Evolutionary conservation across 148 eudicot species (phyloP).

Genomic region (Polygonum aviculare): DNA sequence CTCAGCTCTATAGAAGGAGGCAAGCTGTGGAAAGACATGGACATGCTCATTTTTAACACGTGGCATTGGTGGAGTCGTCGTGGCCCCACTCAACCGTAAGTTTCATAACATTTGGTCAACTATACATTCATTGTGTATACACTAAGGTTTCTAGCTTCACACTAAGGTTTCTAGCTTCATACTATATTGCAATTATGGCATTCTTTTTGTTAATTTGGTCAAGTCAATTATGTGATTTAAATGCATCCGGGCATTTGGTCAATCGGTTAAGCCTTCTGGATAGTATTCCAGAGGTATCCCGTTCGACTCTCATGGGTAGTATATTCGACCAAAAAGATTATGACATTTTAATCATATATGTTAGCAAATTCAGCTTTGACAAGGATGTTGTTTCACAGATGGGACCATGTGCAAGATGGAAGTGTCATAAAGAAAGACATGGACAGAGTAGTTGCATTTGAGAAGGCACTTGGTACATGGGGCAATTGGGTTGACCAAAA

Average conservation of each 20-base stretch:
- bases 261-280: no score
- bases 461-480: conserved; percentile 74
- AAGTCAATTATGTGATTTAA: no score
- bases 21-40: conserved; percentile 59
- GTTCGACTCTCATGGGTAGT: no score
- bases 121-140: not conserved
- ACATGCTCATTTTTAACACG: conserved; percentile 77
- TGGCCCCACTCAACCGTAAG: conserved; percentile 77
- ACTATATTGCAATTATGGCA: not conserved
- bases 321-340: not conserved
- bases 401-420: conserved; percentile 68
- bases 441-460: conserved; percentile 67
- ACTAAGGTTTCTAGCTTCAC: not conserved
- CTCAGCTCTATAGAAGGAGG: conserved; percentile 63
- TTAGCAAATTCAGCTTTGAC: not conserved
- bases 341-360: not conserved
- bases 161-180: not conserved
- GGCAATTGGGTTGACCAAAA: conserved; percentile 70
- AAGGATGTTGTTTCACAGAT: conserved; percentile 27
- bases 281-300: no score
- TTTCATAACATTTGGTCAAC: not conserved
- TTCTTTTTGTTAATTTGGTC: not conserved
- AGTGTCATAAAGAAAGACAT: conserved; percentile 47
- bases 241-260: no score
- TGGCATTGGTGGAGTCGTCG: conserved; percentile 99